These are phyloP conservation scores for Ustilago sp. DNA, from an alignment of 1,284 basidiomycete species.

Conservation along the genomic window DNA sequence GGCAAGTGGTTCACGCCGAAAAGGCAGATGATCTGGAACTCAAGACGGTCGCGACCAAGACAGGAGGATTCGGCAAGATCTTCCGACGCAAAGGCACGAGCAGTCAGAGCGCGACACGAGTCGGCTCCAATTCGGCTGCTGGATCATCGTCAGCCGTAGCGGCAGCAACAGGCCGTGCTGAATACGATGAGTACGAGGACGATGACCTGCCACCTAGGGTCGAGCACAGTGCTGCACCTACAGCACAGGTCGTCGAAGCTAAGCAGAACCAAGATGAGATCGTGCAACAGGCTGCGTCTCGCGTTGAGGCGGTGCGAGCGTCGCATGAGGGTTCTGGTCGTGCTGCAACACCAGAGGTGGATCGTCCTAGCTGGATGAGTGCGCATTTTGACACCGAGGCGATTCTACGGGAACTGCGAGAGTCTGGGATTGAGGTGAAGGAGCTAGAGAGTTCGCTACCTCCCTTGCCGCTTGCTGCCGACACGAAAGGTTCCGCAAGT, in stretches of 20 bases:
- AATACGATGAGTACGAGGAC: slow-evolving; percentile 60
- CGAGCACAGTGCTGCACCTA: slow-evolving; percentile 14
- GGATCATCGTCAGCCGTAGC: slow-evolving; percentile 13
- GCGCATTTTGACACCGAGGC: slow-evolving; percentile 61
- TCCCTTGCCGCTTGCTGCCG: slow-evolving; percentile 45
- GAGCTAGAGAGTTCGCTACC: slow-evolving; percentile 63
- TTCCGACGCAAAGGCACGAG: slow-evolving; percentile 45
- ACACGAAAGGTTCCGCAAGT: background rate
- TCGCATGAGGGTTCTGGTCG: slow-evolving; percentile 25
- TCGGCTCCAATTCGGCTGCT: slow-evolving; percentile 16
- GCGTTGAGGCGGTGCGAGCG: slow-evolving; percentile 40
- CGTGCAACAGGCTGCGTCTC: slow-evolving; percentile 37
- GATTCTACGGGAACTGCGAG: slow-evolving; percentile 61
- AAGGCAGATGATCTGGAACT: slow-evolving; percentile 36
- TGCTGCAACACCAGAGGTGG: slow-evolving; percentile 45
- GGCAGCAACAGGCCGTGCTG: slow-evolving; percentile 13
- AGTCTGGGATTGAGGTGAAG: slow-evolving; percentile 61
- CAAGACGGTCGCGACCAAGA: slow-evolving; percentile 52
- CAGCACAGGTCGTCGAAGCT: slow-evolving; percentile 25
- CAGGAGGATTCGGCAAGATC: slow-evolving; percentile 61
- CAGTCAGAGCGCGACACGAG: slow-evolving; percentile 25
- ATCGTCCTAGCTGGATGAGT: slow-evolving; percentile 34
- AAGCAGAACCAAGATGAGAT: slow-evolving; percentile 41
- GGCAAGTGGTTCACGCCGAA: slow-evolving; percentile 55
- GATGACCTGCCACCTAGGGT: slow-evolving; percentile 60